Percentiles rank a stretch among this genome's conserved stretches.
Conservation (phyloP, 192 early-diverging fungal genomes). For the Coemansia sp. region DNA sequence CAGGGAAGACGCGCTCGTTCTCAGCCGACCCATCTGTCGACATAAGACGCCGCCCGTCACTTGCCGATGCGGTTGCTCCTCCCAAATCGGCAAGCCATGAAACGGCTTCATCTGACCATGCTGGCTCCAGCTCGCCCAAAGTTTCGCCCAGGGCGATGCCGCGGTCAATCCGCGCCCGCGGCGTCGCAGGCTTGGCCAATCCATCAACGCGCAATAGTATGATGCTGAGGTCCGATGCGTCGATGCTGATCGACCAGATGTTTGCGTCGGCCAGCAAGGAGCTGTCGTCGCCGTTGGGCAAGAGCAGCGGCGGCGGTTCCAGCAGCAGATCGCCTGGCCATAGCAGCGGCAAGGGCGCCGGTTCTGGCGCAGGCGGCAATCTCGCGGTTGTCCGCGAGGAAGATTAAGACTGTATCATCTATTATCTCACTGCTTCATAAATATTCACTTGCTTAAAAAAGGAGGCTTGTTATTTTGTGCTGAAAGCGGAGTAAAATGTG, state of each 20-base stretch:
- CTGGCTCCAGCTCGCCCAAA: slow-evolving; percentile 18
- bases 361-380: not conserved
- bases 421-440: too few species aligned
- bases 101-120: slow-evolving; percentile 14
- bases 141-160: slow-evolving; percentile 30
- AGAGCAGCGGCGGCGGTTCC: not conserved
- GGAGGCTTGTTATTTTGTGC: not conserved
- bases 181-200: slow-evolving; percentile 5
- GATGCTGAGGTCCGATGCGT: slow-evolving; percentile 45
- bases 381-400: slow-evolving; percentile 47
- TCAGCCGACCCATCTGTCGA: slow-evolving; percentile 39
- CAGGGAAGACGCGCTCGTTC: slow-evolving; percentile 34
- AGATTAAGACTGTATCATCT: too few species aligned
- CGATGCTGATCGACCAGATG: slow-evolving; percentile 54
- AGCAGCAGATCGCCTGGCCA: not conserved
- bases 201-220: slow-evolving; percentile 40
- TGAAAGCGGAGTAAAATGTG: not conserved
- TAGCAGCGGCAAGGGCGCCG: not conserved
- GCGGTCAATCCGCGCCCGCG: slow-evolving; percentile 20
- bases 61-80: slow-evolving; percentile 49
- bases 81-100: slow-evolving; percentile 40
- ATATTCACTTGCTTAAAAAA: too few species aligned
- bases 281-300: slow-evolving; percentile 10
- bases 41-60: slow-evolving; percentile 43
- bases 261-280: slow-evolving; percentile 54